These are phyloP conservation scores for Sphagnum contortum DNA, from an alignment of 225 moss, liverwort and hornwort species.

Conservation along the genomic window DNA sequence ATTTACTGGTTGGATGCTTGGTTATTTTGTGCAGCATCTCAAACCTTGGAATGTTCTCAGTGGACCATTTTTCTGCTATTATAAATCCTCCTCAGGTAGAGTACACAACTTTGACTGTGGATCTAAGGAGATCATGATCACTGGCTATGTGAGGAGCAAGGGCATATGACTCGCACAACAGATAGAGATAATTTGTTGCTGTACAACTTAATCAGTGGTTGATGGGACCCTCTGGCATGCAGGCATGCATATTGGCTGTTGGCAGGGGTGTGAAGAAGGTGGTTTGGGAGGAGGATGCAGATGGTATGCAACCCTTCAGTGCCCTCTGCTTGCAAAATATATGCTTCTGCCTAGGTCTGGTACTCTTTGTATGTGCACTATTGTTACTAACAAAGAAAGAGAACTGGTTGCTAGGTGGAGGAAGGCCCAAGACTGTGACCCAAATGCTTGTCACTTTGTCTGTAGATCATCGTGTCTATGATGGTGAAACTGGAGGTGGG, in stretches of 20 bases:
- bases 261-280: slow-evolving; percentile 69
- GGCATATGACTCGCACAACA: too few species aligned
- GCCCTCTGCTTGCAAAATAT: background rate
- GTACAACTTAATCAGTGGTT: background rate
- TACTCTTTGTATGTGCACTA: slow-evolving; percentile 1
- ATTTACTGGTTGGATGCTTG: too few species aligned
- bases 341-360: background rate
- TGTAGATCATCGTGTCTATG: slow-evolving; percentile 77
- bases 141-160: background rate
- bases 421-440: slow-evolving; percentile 58
- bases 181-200: background rate
- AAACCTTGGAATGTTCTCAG: slow-evolving; percentile 94
- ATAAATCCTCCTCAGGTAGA: slow-evolving; percentile 98
- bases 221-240: slow-evolving; percentile 8
- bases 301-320: slow-evolving; percentile 20
- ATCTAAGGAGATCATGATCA: background rate
- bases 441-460: slow-evolving; percentile 84
- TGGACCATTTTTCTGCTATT: slow-evolving; percentile 80
- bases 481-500: slow-evolving; percentile 75
- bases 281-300: slow-evolving; percentile 50
- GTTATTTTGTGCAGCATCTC: slow-evolving; percentile 54
- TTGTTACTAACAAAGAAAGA: background rate
- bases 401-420: slow-evolving; percentile 21
- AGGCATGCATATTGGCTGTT: slow-evolving; percentile 94
- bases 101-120: background rate